Conservation (phyloP, 768 basidiomycete genomes). For the Boletales sp. region DNA sequence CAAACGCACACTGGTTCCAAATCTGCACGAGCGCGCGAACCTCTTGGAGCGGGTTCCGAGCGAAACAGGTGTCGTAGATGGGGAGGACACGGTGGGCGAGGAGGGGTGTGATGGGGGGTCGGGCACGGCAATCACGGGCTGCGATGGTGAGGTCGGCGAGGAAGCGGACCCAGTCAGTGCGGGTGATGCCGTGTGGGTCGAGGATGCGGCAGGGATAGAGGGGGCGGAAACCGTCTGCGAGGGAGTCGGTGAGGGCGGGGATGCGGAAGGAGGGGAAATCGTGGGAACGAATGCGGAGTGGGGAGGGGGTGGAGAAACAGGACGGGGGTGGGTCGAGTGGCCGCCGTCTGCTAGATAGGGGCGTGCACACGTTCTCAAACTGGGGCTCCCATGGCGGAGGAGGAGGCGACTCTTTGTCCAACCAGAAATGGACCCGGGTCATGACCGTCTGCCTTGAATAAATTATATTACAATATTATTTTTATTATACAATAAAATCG, state of each 20-base stretch:
- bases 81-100: constrained; percentile 5
- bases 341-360: constrained; percentile 3
- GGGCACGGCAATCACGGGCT: constrained; percentile 13
- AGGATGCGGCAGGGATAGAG: constrained; percentile 24
- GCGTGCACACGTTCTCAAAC: constrained; percentile 15
- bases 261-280: constrained; percentile 28
- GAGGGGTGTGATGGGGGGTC: constrained; percentile 14
- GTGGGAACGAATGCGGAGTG: constrained; percentile 23
- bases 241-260: constrained; percentile 16
- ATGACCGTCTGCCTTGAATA: too few species aligned
- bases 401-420: constrained; percentile 2
- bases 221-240: constrained; percentile 24
- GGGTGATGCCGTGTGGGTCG: constrained; percentile 27
- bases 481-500: not conserved
- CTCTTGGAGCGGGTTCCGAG: constrained; percentile 14
- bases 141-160: constrained; percentile 27
- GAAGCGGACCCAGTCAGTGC: constrained; percentile 28
- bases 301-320: constrained; percentile 28
- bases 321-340: constrained; percentile 30
- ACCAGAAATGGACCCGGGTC: too few species aligned
- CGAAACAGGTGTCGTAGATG: constrained; percentile 20
- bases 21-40: constrained; percentile 25
- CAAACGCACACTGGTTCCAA: constrained; percentile 32
- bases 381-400: constrained; percentile 29
- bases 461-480: too few species aligned